These are phyloP conservation scores for Athelia psychrophila DNA, from an alignment of 1,284 basidiomycete genomes.

Conservation along the genomic window DNA sequence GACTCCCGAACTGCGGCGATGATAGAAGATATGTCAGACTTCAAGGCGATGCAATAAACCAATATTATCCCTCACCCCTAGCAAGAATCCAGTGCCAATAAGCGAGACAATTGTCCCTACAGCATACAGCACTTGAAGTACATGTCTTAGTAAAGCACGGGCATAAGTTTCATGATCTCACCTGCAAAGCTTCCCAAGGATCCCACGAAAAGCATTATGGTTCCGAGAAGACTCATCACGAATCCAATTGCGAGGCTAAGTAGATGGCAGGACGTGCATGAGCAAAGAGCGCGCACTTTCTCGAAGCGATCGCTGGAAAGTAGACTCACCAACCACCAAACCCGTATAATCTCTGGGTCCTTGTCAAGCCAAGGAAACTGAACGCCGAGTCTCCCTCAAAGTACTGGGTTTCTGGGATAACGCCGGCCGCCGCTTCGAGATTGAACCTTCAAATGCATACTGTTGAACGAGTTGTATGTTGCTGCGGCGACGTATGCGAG, in stretches of 20 bases:
- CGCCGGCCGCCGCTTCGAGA: slow-evolving; percentile 56
- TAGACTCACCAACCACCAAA: slow-evolving; percentile 74
- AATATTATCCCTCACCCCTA: slow-evolving; percentile 60
- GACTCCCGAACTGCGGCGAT: slow-evolving; percentile 62
- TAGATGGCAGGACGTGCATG: not conserved
- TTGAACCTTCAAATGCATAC: slow-evolving; percentile 54
- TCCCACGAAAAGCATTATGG: slow-evolving; percentile 76
- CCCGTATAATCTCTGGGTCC: slow-evolving; percentile 80
- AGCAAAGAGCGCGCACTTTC: not conserved
- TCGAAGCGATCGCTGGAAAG: not conserved
- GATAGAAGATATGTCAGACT: slow-evolving; percentile 3
- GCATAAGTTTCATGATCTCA: slow-evolving; percentile 32
- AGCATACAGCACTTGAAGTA: slow-evolving; percentile 69
- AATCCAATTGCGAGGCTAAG: slow-evolving; percentile 72
- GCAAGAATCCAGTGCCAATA: slow-evolving; percentile 86
- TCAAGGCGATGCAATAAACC: not conserved
- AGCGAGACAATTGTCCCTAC: slow-evolving; percentile 83
- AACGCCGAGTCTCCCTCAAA: slow-evolving; percentile 86
- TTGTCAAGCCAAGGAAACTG: slow-evolving; percentile 71
- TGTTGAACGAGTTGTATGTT: too few species aligned
- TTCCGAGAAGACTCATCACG: slow-evolving; percentile 77
- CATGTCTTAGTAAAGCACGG: slow-evolving; percentile 1
- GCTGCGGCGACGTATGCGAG: too few species aligned
- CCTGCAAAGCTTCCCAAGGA: slow-evolving; percentile 74
- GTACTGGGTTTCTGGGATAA: slow-evolving; percentile 69